Evolutionary conservation across 768 basidiomycete species (phyloP).

Genomic region (Suillus cothurnatus): DNA sequence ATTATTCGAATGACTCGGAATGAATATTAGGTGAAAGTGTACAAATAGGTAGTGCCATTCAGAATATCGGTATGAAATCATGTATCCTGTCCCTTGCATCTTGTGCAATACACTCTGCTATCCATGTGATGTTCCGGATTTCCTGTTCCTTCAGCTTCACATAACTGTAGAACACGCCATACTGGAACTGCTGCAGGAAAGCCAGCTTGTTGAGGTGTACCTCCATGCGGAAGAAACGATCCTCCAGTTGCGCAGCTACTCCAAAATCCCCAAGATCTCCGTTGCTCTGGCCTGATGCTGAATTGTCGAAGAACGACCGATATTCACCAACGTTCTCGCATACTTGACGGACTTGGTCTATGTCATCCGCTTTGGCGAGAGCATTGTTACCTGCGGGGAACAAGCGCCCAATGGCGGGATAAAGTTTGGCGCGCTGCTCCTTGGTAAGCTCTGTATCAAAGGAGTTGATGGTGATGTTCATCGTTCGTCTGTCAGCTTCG

Average conservation of each 20-base stretch:
- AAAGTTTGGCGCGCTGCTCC: conserved; percentile 91
- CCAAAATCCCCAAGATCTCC: conserved; percentile 45
- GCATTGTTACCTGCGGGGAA: conserved; percentile 96
- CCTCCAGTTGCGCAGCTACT: conserved; percentile 76
- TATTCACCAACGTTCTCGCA: conserved; percentile 92
- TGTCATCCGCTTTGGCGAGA: conserved; percentile 91
- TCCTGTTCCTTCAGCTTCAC: conserved; percentile 93
- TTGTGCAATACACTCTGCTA: conserved; percentile 98
- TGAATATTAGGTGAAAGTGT: neutral
- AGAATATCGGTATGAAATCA: conserved; percentile 93
- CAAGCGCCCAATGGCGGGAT: conserved; percentile 90
- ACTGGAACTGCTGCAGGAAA: conserved; percentile 97
- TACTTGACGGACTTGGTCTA: conserved; percentile 87
- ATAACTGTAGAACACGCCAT: conserved; percentile 90
- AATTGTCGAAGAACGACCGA: conserved; percentile 81
- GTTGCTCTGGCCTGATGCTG: conserved; percentile 34
- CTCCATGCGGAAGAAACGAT: conserved; percentile 92
- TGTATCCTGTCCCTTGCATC: conserved; percentile 94
- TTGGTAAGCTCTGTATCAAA: conserved; percentile 95
- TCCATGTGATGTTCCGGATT: conserved; percentile 87
- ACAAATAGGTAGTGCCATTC: conserved; percentile 24
- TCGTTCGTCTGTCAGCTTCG: conserved; percentile 94
- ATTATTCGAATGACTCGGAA: neutral
- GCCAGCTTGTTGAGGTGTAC: conserved; percentile 93
- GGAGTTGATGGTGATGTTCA: conserved; percentile 99